Base-by-base conservation (phyloP, 169 alveolate genomes). In the Eimeria acervulina region DNA sequence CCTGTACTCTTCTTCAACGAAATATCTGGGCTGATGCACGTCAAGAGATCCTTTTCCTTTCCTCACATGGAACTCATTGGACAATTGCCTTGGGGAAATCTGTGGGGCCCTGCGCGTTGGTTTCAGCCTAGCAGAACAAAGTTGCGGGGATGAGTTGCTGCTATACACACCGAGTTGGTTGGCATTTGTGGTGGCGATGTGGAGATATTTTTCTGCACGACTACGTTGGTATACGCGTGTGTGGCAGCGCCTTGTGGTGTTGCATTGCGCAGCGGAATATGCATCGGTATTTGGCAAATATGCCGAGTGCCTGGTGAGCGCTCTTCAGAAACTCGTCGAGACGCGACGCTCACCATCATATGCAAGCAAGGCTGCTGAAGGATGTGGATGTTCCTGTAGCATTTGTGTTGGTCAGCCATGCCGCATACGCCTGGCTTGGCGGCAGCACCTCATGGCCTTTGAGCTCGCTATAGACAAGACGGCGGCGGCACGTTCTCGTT, bases 321-420 rank as follows among this genome's bases (percentile, higher is more conserved):
- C 78, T n/a, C 59, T 87, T 13, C 74, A 59, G 80, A 55, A 76
- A 28, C 93, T 87, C 40, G 63, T 87, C 61, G 66, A 87, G 83
- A 87, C 59, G n/a, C 93, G 93, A 33, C 93, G 40, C 13, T 28
- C 81, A 8, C n/a, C 93, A 28, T 44, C 93, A 10, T 38, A 36
- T 21, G 66, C 63, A 61, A 36, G 61, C 70, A 52, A 38, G 80
- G 81, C 12, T 36, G 81, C 83, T 0, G 81, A 61, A 52, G 59
- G 93, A 63, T 87, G 93, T 40, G 93, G 93, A 63, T 87, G 93
- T 44, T 42, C 55, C 81, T 87, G 93, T 40, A 61, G 80, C 80
- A 61, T 87, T 6, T 87, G 93, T 12, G 59, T 21, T 5, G 93
- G 93, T 28, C 81, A 59, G 81, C 81, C 81, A n/a, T 87, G 83